A percentile compares a stretch with the other conserved stretches of the same genome.
Evolutionary conservation across 805 yeast genomes (phyloP).

Genomic region (Nakazawaea siamensis): DNA sequence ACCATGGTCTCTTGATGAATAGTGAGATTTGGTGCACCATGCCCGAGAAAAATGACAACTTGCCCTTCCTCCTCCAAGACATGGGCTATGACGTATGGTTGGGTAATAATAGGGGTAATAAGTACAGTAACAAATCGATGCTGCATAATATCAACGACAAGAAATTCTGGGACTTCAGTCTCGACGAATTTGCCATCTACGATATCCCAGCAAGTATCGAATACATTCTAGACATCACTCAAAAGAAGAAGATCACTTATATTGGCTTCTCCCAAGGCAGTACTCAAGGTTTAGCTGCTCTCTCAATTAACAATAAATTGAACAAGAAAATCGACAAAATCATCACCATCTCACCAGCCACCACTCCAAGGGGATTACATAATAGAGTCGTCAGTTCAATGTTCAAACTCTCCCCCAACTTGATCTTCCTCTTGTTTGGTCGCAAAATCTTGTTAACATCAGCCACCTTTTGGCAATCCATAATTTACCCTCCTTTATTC

Average conservation of each 20-base stretch:
- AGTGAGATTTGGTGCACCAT: slow-evolving; percentile 55
- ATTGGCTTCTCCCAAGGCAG: slow-evolving; percentile 93
- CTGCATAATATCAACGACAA: slow-evolving; percentile 26
- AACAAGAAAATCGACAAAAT: slow-evolving; percentile 49
- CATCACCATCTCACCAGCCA: slow-evolving; percentile 88
- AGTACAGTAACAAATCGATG: slow-evolving; percentile 77
- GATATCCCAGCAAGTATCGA: slow-evolving; percentile 84
- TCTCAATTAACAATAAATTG: slow-evolving; percentile 56
- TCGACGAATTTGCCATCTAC: slow-evolving; percentile 86
- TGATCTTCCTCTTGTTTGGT: slow-evolving; percentile 70
- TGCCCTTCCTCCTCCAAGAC: slow-evolving; percentile 72
- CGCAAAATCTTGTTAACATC: slow-evolving; percentile 65
- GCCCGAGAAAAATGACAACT: slow-evolving; percentile 32
- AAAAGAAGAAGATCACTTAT: slow-evolving; percentile 42
- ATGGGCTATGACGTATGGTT: slow-evolving; percentile 91
- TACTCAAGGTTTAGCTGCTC: slow-evolving; percentile 84
- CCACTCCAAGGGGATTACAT: slow-evolving; percentile 80
- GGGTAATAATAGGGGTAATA: slow-evolving; percentile 88
- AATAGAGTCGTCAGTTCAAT: slow-evolving; percentile 62
- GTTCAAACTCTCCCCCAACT: slow-evolving; percentile 66
- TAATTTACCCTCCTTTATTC: slow-evolving; percentile 44
- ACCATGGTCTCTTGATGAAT: slow-evolving; percentile 84
- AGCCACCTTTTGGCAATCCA: slow-evolving; percentile 48
- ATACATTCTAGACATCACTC: slow-evolving; percentile 52
- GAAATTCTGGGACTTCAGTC: slow-evolving; percentile 81